Conservation (phyloP, 371 early-diverging fungal genomes). For the Umbelopsis sp. region DNA sequence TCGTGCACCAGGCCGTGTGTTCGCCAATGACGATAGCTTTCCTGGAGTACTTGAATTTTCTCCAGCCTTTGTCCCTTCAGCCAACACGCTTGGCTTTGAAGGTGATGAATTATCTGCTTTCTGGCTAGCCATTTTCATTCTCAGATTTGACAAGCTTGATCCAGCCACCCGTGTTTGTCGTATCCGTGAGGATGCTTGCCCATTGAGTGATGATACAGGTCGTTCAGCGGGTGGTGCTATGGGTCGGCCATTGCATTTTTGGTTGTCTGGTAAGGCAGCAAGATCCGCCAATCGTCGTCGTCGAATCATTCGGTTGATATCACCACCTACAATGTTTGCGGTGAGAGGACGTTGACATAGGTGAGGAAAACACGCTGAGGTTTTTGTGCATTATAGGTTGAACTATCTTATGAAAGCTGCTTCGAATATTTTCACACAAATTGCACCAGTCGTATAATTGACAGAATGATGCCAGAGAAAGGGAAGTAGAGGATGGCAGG, state of each 20-base stretch:
- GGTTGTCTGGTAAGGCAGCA: background rate
- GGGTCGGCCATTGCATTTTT: slow-evolving; percentile 1
- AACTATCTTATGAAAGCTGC: background rate
- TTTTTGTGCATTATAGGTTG: background rate
- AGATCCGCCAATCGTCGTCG: background rate
- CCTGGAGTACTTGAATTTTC: background rate
- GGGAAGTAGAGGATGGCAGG: background rate
- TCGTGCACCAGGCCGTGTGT: slow-evolving; percentile 19
- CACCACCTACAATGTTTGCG: background rate
- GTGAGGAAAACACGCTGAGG: background rate
- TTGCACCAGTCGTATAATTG: background rate
- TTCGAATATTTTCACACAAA: background rate
- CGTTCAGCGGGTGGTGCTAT: background rate
- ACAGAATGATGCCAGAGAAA: background rate
- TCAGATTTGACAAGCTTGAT: background rate
- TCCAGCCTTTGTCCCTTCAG: background rate
- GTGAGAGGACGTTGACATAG: slow-evolving; percentile 11
- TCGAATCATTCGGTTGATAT: background rate
- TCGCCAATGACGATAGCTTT: slow-evolving; percentile 20
- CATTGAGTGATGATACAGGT: background rate
- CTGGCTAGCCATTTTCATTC: slow-evolving; percentile 10
- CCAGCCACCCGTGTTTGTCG: background rate
- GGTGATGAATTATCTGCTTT: background rate
- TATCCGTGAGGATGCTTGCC: background rate
- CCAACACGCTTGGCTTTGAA: background rate